Conservation (phyloP, 176 grass and related monocot genomes). For the Pontederia paniculata region DNA sequence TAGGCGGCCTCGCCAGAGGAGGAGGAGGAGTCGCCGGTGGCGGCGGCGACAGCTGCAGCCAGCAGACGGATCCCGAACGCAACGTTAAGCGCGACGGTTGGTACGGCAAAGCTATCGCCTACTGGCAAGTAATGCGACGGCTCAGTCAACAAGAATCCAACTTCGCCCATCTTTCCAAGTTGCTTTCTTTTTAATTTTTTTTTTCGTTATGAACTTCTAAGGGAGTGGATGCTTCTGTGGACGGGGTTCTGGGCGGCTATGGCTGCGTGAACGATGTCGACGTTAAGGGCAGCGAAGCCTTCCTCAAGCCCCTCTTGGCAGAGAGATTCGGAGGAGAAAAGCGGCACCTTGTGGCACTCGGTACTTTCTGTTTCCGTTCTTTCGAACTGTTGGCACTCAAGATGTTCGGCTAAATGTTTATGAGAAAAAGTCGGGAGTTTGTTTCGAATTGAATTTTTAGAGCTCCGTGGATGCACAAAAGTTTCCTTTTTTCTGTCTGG, state of each 20-base stretch:
- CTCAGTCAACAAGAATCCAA: background rate
- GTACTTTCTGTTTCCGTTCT: constrained; percentile 23
- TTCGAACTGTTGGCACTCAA: background rate
- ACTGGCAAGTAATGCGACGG: constrained; percentile 94
- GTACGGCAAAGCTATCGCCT: constrained; percentile 92
- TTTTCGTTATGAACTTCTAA: background rate
- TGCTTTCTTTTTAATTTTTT: constrained; percentile 7
- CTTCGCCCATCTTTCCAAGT: background rate
- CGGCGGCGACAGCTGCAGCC: constrained; percentile 1
- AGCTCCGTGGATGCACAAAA: background rate
- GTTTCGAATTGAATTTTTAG: background rate
- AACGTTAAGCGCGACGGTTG: constrained; percentile 45
- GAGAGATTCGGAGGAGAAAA: constrained; percentile 44
- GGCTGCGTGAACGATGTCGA: constrained; percentile 77
- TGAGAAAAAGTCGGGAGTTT: background rate
- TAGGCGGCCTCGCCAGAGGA: constrained; percentile 29
- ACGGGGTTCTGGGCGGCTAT: constrained; percentile 88
- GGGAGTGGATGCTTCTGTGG: constrained; percentile 83
- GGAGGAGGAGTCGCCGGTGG: background rate
- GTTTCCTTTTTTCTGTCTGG: background rate
- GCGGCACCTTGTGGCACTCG: constrained; percentile 64
- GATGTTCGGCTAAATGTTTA: background rate
- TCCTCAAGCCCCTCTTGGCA: constrained; percentile 58
- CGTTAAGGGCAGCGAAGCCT: constrained; percentile 81
- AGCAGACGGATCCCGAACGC: constrained; percentile 14